These are phyloP conservation scores for Mycena galopus DNA, from an alignment of 768 basidiomycete genomes.

Conservation along the genomic window DNA sequence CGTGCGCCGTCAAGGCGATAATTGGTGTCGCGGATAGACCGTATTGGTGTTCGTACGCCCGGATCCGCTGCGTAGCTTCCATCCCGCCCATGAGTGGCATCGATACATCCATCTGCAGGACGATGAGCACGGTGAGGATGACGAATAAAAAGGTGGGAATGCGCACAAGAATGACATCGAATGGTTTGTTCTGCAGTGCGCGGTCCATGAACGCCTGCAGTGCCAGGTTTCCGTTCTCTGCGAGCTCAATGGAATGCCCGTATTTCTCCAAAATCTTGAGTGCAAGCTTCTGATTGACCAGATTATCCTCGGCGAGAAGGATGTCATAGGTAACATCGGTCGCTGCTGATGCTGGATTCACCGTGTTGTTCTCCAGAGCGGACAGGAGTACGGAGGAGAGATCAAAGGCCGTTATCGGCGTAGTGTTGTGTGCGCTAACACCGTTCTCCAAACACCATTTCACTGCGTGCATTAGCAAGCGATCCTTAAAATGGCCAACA, in stretches of 20 bases:
- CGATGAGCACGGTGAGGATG: not conserved
- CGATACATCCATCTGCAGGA: conserved; percentile 91
- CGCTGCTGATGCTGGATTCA: conserved; percentile 86
- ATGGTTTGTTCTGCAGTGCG: conserved; percentile 77
- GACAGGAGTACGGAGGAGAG: conserved; percentile 93
- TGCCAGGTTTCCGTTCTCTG: conserved; percentile 95
- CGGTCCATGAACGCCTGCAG: conserved; percentile 92
- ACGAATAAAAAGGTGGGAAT: not conserved
- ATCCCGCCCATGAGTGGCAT: conserved; percentile 99
- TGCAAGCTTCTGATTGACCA: conserved; percentile 96
- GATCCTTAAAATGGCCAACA: conserved; percentile 26
- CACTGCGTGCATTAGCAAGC: conserved; percentile 58
- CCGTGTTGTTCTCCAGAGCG: conserved; percentile 94
- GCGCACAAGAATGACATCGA: conserved; percentile 92
- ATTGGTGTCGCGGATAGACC: conserved; percentile 86
- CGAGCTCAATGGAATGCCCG: conserved; percentile 95
- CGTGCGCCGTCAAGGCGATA: conserved; percentile 97
- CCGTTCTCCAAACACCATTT: conserved; percentile 98
- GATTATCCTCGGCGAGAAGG: conserved; percentile 95
- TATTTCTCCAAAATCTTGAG: conserved; percentile 97
- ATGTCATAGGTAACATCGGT: conserved; percentile 93
- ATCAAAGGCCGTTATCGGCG: conserved; percentile 89
- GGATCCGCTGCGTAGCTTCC: conserved; percentile 95
- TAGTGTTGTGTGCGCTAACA: conserved; percentile 94
- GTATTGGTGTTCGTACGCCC: conserved; percentile 83